Percentiles rank a stretch among this genome's conserved stretches.
These are phyloP conservation scores for Phytophthora fragariaefolia DNA, from an alignment of 352 stramenopile species.

Conservation along the genomic window DNA sequence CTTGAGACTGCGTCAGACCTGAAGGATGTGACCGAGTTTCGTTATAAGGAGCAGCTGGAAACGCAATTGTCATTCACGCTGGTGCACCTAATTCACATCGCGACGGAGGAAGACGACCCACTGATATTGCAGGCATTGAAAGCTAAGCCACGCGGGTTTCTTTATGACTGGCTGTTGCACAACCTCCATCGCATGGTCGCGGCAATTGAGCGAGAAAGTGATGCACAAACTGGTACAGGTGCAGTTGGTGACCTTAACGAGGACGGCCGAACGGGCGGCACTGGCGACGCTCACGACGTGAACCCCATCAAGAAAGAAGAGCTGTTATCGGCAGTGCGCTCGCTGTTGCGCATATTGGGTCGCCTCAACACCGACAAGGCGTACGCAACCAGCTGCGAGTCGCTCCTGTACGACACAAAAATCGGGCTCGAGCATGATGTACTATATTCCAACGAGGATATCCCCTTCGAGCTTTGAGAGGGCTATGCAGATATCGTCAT, in stretches of 20 bases:
- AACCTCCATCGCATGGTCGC: slow-evolving; percentile 86
- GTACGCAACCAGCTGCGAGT: slow-evolving; percentile 70
- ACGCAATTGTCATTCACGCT: slow-evolving; percentile 89
- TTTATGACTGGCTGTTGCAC: slow-evolving; percentile 91
- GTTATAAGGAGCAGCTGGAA: slow-evolving; percentile 91
- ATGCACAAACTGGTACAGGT: slow-evolving; percentile 25
- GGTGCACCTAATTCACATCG: slow-evolving; percentile 83
- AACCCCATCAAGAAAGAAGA: slow-evolving; percentile 86
- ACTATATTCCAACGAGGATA: slow-evolving; percentile 81
- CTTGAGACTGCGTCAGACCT: slow-evolving; percentile 86
- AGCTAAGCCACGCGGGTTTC: slow-evolving; percentile 69
- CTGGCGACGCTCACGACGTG: slow-evolving; percentile 77
- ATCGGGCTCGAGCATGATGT: slow-evolving; percentile 83
- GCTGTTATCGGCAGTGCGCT: slow-evolving; percentile 75
- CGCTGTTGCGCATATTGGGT: slow-evolving; percentile 80
- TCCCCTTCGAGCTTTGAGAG: slow-evolving; percentile 80
- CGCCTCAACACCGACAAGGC: slow-evolving; percentile 61
- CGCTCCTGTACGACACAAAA: slow-evolving; percentile 87
- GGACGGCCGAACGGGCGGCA: slow-evolving; percentile 33
- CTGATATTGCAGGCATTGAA: slow-evolving; percentile 73
- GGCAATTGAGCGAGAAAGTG: slow-evolving; percentile 64
- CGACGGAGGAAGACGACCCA: slow-evolving; percentile 71
- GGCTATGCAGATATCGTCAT: slow-evolving; percentile 21
- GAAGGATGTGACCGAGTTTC: slow-evolving; percentile 90
- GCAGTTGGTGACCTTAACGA: slow-evolving; percentile 39